These are phyloP conservation scores for Nakaseomyces nivariensis DNA, from an alignment of 1,139 yeast genomes.

Conservation along the genomic window DNA sequence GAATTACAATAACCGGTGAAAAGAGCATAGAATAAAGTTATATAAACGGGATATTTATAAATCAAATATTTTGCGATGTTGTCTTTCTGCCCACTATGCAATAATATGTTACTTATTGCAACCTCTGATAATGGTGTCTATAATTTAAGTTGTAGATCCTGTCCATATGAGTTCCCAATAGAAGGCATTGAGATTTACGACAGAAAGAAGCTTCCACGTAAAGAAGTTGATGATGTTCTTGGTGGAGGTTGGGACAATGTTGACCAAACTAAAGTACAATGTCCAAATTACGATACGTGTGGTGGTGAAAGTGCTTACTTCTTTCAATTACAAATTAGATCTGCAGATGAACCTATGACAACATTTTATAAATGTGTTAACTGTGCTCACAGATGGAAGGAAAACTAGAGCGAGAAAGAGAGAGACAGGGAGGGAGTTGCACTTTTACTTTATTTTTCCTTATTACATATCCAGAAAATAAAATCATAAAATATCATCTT, in stretches of 20 bases:
- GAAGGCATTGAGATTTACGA: constrained; percentile 77
- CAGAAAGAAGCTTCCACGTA: constrained; percentile 70
- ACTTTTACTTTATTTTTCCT: neutral
- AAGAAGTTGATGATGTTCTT: constrained; percentile 89
- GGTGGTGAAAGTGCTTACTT: constrained; percentile 89
- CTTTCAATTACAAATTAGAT: constrained; percentile 91
- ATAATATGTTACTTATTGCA: constrained; percentile 67
- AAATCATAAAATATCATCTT: neutral
- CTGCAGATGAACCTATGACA: constrained; percentile 77
- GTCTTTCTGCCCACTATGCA: constrained; percentile 88
- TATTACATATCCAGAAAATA: neutral
- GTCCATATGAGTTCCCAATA: constrained; percentile 89
- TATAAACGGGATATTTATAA: no score
- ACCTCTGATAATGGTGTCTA: constrained; percentile 33
- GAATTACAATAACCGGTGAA: no score
- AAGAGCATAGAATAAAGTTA: no score
- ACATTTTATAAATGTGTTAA: constrained; percentile 89
- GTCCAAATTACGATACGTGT: constrained; percentile 72
- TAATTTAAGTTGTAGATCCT: constrained; percentile 70
- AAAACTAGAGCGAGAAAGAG: constrained; percentile 40
- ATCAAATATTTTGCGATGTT: constrained; percentile 41
- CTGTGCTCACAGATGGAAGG: constrained; percentile 96
- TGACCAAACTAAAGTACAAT: constrained; percentile 80
- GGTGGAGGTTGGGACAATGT: constrained; percentile 99
- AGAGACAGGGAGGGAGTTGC: no score